Conservation (phyloP, 495 filamentous ascomycete species). For the Neurospora hispaniola region DNA sequence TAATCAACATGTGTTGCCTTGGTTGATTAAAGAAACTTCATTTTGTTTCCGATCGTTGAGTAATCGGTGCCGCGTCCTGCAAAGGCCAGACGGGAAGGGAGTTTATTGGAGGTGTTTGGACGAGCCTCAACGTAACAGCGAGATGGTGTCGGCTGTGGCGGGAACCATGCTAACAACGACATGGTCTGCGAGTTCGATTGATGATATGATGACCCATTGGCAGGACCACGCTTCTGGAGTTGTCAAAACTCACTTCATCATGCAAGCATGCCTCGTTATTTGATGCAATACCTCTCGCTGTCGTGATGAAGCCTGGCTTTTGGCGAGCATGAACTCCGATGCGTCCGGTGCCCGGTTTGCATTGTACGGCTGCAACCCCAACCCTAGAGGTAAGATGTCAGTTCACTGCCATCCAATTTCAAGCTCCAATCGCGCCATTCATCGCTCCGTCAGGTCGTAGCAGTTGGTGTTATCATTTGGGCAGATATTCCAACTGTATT, state of each 20-base stretch:
- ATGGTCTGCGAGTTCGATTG: neutral
- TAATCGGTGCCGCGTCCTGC: neutral
- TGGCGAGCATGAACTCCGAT: neutral
- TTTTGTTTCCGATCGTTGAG: conserved; percentile 4
- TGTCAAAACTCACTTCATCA: neutral
- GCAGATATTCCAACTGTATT: neutral
- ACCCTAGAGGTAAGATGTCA: neutral
- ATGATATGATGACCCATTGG: neutral
- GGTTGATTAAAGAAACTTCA: neutral
- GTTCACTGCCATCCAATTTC: neutral
- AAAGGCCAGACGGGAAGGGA: neutral
- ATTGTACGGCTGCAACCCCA: too few species aligned
- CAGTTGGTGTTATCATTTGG: neutral
- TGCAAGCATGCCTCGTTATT: neutral
- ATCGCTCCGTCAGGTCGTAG: neutral
- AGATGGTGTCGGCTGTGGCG: conserved; percentile 2
- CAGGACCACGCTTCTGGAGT: neutral
- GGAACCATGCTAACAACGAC: neutral
- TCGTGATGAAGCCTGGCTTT: neutral
- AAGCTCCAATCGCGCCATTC: neutral
- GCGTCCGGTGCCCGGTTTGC: neutral
- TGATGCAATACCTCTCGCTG: neutral
- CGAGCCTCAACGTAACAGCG: conserved; percentile 6
- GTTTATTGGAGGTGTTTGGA: neutral
- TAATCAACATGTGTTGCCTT: neutral